Base-by-base conservation (phyloP, 495 filamentous ascomycete genomes). In the Aspergillus sclerotiicarbonarius region DNA sequence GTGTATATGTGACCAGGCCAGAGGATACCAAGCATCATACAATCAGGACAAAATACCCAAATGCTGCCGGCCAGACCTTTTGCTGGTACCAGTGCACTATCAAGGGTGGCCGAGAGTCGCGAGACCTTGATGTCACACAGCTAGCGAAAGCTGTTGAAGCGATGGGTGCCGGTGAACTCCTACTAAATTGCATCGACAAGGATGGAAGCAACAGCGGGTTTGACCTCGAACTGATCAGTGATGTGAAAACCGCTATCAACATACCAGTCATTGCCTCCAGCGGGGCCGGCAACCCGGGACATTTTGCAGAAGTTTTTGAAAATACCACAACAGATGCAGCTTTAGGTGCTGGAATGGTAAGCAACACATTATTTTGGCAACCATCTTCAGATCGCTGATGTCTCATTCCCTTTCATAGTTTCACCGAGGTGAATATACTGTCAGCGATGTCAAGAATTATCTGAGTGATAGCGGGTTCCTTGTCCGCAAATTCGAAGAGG, bases 81-180 rank as follows among this genome's bases (percentile, higher is more conserved):
- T 96, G 91, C 76, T 98, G 94, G 94, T 98, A 98, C 62, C 93
- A 96, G 54, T 96, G 92, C 73, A 98, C 94, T 12, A 90, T 95
- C 70, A 96, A 92, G 79, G 94, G 94, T 19, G 94, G 94, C 4
- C 82, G 94, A 37, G 94, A 98, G 74, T 90, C 87, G 8, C 81
- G 91, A 18, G 93, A 98, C 64, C 76, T 98, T 50, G 92, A 96
- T 71, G 94, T 96, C 9, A 82, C 88, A 8, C 88, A 98, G 69
- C 79, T 98, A 2, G 88, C 88, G 6, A 81, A 81, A 62, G 94
- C 94, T 8, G 95, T 98, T 16, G 93, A 98, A 74, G 91, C 90
- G 3, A 94, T 98, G 91, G 94, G 94, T 10, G 86, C 90, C 1
- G 94, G 94, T 18, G 94, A 98, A 77, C 90, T 98, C 37, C 73